Percentiles rank a stretch among this genome's conserved stretches.
Conservation (phyloP, 768 basidiomycete genomes). For the Candolleomyces aberdarensis region DNA sequence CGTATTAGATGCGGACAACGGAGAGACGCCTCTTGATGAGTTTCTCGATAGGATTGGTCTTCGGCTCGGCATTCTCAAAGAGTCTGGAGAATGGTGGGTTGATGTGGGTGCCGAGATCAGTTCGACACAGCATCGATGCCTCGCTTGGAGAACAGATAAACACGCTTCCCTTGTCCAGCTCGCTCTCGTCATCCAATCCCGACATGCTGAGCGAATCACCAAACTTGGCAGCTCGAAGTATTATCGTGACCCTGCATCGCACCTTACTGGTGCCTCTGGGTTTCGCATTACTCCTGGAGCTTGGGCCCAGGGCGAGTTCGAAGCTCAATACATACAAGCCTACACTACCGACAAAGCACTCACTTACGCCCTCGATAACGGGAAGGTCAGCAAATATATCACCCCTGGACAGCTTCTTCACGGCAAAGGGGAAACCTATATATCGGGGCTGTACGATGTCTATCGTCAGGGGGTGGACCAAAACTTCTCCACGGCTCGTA, state of each 20-base stretch:
- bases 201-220: constrained; percentile 7
- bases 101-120: constrained; percentile 19
- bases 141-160: constrained; percentile 13
- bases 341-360: constrained; percentile 18
- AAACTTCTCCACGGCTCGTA: neutral
- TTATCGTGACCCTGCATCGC: constrained; percentile 11
- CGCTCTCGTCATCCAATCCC: neutral
- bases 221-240: constrained; percentile 5
- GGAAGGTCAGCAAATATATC: constrained; percentile 8
- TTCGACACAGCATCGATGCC: neutral
- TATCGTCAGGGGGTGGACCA: neutral
- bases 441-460: neutral
- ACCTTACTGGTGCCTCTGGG: constrained; percentile 12
- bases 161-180: neutral
- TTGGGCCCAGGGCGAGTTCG: constrained; percentile 4
- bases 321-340: constrained; percentile 11
- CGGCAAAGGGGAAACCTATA: neutral
- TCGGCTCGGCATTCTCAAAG: neutral
- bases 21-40: neutral
- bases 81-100: constrained; percentile 16
- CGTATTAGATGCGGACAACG: neutral
- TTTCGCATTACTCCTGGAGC: constrained; percentile 12
- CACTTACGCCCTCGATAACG: constrained; percentile 6
- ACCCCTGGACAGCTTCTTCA: neutral
- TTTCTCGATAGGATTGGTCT: neutral